Conservation (phyloP, 2,329 filamentous ascomycete species). For the Zalaria sp. region DNA sequence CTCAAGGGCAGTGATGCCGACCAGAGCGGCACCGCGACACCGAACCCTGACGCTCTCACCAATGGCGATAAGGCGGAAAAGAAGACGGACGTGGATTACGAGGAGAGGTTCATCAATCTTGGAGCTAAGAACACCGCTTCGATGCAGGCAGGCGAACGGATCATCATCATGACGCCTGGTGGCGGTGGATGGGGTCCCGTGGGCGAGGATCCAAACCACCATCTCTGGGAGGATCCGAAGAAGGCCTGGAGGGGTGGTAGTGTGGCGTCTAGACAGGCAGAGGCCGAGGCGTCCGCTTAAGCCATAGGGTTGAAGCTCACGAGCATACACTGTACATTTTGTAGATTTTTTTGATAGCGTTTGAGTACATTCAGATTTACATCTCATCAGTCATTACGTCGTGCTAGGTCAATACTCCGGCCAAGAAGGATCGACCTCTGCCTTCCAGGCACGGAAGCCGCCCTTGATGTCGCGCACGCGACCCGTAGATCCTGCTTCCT, state of each 20-base stretch:
- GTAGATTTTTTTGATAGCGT: too few species aligned
- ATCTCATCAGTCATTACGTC: too few species aligned
- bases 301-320: not conserved
- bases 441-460: constrained; percentile 60
- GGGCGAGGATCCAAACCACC: constrained; percentile 35
- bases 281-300: constrained; percentile 31
- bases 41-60: not conserved
- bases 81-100: constrained; percentile 46
- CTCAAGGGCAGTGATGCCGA: constrained; percentile 17
- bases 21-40: constrained; percentile 1
- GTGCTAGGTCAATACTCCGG: constrained; percentile 36
- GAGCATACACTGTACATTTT: too few species aligned
- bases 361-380: too few species aligned
- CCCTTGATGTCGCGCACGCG: constrained; percentile 59
- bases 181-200: constrained; percentile 62
- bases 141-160: constrained; percentile 63
- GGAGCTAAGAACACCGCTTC: constrained; percentile 68
- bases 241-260: constrained; percentile 46
- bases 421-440: constrained; percentile 46
- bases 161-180: constrained; percentile 65
- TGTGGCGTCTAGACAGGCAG: constrained; percentile 39
- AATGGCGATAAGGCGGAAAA: constrained; percentile 11
- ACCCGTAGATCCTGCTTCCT: constrained; percentile 44
- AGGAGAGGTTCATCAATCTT: constrained; percentile 50
- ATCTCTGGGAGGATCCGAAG: constrained; percentile 39